These are phyloP conservation scores for Uronychia setigera DNA, from an alignment of 73 alveolate species.

Conservation along the genomic window DNA sequence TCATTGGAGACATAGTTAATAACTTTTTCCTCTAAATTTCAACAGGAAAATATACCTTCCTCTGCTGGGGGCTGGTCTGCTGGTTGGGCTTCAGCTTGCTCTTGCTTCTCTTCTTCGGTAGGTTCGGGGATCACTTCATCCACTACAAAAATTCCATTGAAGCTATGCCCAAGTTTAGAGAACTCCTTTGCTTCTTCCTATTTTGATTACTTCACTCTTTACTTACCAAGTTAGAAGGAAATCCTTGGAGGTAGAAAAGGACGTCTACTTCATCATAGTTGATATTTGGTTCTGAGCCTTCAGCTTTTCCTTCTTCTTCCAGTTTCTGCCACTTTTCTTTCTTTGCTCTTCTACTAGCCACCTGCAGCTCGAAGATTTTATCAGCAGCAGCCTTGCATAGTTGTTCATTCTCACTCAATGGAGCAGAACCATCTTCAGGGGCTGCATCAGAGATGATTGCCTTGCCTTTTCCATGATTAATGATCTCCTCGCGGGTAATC, in stretches of 20 bases:
- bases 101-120: not conserved
- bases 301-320: slow-evolving; percentile 6
- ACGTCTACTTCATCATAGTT: not conserved
- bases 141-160: not conserved
- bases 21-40: not conserved
- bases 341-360: slow-evolving; percentile 48
- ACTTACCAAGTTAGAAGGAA: slow-evolving; percentile 12
- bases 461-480: slow-evolving; percentile 32
- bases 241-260: slow-evolving; percentile 16
- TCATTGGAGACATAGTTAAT: not conserved
- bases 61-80: too few species aligned
- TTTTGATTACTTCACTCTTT: not conserved
- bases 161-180: slow-evolving; percentile 9
- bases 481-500: slow-evolving; percentile 42
- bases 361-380: slow-evolving; percentile 20
- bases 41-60: too few species aligned
- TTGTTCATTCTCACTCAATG: not conserved
- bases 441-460: slow-evolving; percentile 31
- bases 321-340: slow-evolving; percentile 20
- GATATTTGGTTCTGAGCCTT: not conserved
- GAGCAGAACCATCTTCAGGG: slow-evolving; percentile 5
- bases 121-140: not conserved
- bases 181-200: slow-evolving; percentile 18
- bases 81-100: not conserved
- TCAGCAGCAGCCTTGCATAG: slow-evolving; percentile 41